phyloP scores from a whole-genome alignment of 257 asterid species.

The Solanum boliviense region DNA sequence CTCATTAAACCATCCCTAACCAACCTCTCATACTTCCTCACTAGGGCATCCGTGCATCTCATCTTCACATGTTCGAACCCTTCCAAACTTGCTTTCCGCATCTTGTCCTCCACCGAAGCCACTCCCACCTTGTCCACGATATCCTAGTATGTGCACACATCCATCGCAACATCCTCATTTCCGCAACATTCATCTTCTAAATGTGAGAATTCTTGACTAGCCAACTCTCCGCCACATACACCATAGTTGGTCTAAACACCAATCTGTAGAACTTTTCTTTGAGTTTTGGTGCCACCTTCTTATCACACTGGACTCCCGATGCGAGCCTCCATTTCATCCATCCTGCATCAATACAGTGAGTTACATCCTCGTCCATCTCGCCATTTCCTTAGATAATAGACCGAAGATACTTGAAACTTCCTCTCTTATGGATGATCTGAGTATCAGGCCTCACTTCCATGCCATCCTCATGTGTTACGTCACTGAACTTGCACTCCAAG shows the following conservation, averaged over 20 bases:
- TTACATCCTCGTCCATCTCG: background rate
- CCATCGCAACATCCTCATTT: background rate
- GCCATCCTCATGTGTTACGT: background rate
- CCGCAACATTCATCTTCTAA: background rate
- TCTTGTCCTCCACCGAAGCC: background rate
- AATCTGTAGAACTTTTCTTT: background rate
- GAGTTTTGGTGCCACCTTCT: background rate
- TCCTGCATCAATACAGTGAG: background rate
- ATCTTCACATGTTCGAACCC: background rate
- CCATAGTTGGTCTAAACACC: background rate
- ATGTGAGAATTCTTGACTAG: background rate
- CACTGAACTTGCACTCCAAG: background rate
- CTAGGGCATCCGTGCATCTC: background rate
- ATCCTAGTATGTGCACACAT: background rate
- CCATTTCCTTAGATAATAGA: background rate
- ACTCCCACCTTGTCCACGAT: background rate
- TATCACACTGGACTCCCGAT: background rate
- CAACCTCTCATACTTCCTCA: background rate
- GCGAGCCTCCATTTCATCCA: background rate
- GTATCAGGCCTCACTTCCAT: background rate
- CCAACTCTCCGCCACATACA: background rate
- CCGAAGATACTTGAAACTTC: background rate
- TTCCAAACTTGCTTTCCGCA: background rate
- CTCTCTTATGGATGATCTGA: background rate
- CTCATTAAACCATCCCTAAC: background rate